Base-by-base conservation (phyloP, 2,329 filamentous ascomycete genomes). In the Monascus ruber region DNA sequence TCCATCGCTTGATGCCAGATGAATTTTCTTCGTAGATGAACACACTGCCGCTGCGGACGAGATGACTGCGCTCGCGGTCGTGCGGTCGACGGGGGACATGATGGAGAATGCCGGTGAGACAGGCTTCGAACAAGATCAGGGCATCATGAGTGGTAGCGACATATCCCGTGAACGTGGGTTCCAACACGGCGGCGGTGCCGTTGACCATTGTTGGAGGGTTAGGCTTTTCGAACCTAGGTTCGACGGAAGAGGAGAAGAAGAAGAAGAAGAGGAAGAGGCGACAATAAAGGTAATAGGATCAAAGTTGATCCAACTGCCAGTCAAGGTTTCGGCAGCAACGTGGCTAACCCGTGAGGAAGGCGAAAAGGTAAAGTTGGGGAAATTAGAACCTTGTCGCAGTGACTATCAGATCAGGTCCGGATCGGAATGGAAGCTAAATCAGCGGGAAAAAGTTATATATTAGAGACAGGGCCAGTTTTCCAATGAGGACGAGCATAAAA, bases 1-100 rank as follows among this genome's bases (percentile, higher is more conserved):
- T 94, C 88, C 88, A 95, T 40, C 88, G 74, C 66, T 93, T 93
- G 65, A 94, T 94, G 4, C 86, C 86, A 0, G 87, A 93, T 0
- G 85, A 81, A 44, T 85, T 81, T 59, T 94, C 86, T 54, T 94
- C 86, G 60, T 94, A 95, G 48, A 94, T 85, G 63, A 94, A 91
- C 35, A 94, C 76, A 48, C 83, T 82, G 29, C 88, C 88, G 49
- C 85, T 93, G 48, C 76, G 76, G 55, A 94, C 91, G 37, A 94
- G 74, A 17, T 77, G 72, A 24, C 72, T 70, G 37, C 87, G 75
- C 62, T 94, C 88, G 37, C 85, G 74, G 53, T 94, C 88, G 58
- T 94, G 85, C 1, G 88, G 88, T 38, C 88, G 75, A 36, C 88
- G 81, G 11, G 85, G 79, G 17, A 91, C 83, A 59, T 91, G 86